Evolutionary conservation across 805 yeast species (phyloP), one percentile per base, ranked within the genome.

Genomic region (Candida takata): DNA sequence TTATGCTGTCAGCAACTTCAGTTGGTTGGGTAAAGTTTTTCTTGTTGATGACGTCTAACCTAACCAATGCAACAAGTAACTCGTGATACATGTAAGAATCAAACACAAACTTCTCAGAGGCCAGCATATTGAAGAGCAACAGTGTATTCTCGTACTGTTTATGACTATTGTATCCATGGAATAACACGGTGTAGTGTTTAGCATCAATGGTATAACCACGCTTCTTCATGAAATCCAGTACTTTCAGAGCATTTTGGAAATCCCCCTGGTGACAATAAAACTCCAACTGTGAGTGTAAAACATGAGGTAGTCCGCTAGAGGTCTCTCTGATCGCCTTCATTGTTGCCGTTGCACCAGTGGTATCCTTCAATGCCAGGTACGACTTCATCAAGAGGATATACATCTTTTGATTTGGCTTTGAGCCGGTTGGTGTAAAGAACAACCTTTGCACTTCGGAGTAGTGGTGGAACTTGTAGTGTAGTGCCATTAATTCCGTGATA

Each of bases 1-100:
- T 50, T 13, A 58, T 48, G 16, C 47, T 55, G 34, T 57, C 56
- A 24, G 54, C 54, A 33, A 57, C 53, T 6, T 46, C 44, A 10
- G 56, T 55, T 11, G 61, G 54, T 23, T 52, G 37, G 13, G 49
- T 42, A 7, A 60, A 41, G 31, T 58, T 55, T 3, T 47, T 53
- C 20, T 49, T 45, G 24, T 52, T 44, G 29, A 49, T 40, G 15
- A 58, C 37, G 34, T 57, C 57, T 12, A 42, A 33, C 35, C 50
- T 52, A 25, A 61, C 59, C 8, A 60, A 43, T 0, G 65, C 43
- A 24, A 55, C 52, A 8, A 63, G 42, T 20, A 61, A 21, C 30
- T 48, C 57, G 33, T 48, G 49, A 17, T 61, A 49, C 2, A 58
- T 41, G 11, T 45, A 47, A 3, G 64, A 52, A 28, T 46, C 52